Base-by-base conservation (phyloP, 768 basidiomycete species). In the Chalciporus sphaerocephalus region DNA sequence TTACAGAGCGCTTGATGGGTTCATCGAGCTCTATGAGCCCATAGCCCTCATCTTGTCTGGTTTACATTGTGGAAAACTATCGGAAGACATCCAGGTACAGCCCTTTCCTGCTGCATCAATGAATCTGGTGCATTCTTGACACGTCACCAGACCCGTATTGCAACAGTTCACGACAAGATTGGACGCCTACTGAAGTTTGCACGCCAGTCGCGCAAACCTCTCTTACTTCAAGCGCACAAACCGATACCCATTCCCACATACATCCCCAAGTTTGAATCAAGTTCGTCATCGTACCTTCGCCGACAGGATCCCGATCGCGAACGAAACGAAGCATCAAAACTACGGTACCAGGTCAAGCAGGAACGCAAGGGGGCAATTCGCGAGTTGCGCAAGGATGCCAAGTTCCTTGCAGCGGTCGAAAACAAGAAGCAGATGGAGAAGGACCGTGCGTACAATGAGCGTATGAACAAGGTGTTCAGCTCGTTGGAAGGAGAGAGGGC, bases 331-430 rank as follows among this genome's bases (percentile, higher is more conserved):
- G 80, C 83, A 0, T 69, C 84, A 46, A 98, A 97, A 66, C 68
- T 99, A 58, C 85, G 87, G 44, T 78, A 80, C 32, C 81, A 93
- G 61, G 86, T 92, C 73, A 94, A 94, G 70, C 86, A 98, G 69
- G 96, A 98, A 73, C 74, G 80, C 60, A 98, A 97, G 74, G 94
- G 96, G 35, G 96, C 96, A 5, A 92, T 99, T 51, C 75, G 95
- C 37, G 96, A 99, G 62, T 73, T 99, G 42, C 81, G 96, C 50
- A 97, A 97, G 73, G 96, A 99, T 62, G 85, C 92, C 51, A 77
- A 80, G 54, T 99, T 97, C 80, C 73, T 99, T 68, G 92, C 95
- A 9, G 75, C 74, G 22, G 92, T 94, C 61, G 83, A 92, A 57
- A 84, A 90, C 59, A 80, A 84, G 69, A 81, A 85, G 60, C 87